Base-by-base conservation (phyloP, 345 rosid species). In the Toxicodendron radicans region DNA sequence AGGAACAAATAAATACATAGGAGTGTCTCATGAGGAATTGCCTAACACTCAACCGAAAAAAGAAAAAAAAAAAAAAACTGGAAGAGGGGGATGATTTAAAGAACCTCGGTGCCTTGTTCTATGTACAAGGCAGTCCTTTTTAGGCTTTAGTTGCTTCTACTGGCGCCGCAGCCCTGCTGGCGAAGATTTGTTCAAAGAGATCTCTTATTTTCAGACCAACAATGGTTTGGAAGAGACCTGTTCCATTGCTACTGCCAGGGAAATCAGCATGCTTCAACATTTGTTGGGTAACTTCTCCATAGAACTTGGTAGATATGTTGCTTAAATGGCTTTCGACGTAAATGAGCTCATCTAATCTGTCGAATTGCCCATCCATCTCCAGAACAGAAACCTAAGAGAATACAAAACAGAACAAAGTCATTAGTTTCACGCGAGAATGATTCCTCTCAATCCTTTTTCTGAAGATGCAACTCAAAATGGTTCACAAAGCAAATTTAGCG, bases 351-450 rank as follows among this genome's bases (percentile, higher is more conserved):
- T 95, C 99, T 80, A 92, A 79, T 85, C 99, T 91, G 78, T 95
- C 98, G 24, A 95, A 92, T 70, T 90, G 91, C 23, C 99, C 99
- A 71, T 95, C 98, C 99, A 95, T 95, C 82, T 95, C 99, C 86
- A 95, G 24, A 73, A 90, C 83, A 3, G 99, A 92, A 24, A 95
- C 99, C 99, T 95, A 63, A 38, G n/a, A 32, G 49, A 45, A 57
- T 16, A 21, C 49, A 41, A 0, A 45, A 59, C 38, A 51, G 14
- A 64, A 41, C 5, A 73, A 59, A 49, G 46, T 62, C 12, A 10
- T 13, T 10, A 23, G 17, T 35, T 0, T 35, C 41, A 35, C 41
- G 3, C 5, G 0, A 35, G 41, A 35, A 35, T 35, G 5, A 35
- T 2, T 32, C 35, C 35, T 32, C 35, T 32, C 35, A 32, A 32